phyloP scores from a whole-genome alignment of 2,329 filamentous ascomycete species.

The Zymoseptoria brevis region DNA sequence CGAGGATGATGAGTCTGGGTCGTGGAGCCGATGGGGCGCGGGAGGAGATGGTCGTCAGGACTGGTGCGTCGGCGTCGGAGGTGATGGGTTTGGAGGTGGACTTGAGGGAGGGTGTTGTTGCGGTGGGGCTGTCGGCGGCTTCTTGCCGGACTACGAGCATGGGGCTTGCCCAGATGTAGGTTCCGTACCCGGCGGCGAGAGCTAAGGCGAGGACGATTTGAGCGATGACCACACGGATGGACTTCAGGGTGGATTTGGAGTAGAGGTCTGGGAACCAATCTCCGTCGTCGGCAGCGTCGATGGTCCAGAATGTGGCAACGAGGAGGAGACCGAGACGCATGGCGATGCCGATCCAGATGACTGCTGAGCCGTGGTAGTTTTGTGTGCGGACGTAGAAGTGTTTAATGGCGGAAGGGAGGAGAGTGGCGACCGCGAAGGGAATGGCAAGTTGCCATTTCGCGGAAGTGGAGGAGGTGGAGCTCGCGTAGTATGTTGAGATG shows the following conservation, averaged over 20 bases:
- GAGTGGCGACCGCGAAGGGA: constrained; percentile 63
- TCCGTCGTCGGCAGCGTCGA: constrained; percentile 81
- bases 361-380: constrained; percentile 80
- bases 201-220: constrained; percentile 73
- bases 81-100: constrained; percentile 20
- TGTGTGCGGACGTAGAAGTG: constrained; percentile 73
- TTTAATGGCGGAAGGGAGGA: constrained; percentile 67
- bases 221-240: constrained; percentile 65
- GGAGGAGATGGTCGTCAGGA: constrained; percentile 30
- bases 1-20: constrained; percentile 56
- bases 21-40: constrained; percentile 24
- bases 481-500: constrained; percentile 90
- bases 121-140: constrained; percentile 20
- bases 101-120: not conserved
- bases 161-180: constrained; percentile 78
- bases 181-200: constrained; percentile 74
- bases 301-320: constrained; percentile 73
- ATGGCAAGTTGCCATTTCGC: constrained; percentile 81
- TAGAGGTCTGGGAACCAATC: constrained; percentile 61
- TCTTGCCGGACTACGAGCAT: constrained; percentile 62
- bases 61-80: constrained; percentile 26
- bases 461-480: constrained; percentile 82
- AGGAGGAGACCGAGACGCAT: constrained; percentile 70
- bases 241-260: constrained; percentile 58
- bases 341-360: constrained; percentile 72